These are phyloP conservation scores for Populus pruinosa DNA, from an alignment of 345 rosid species.

Conservation along the genomic window DNA sequence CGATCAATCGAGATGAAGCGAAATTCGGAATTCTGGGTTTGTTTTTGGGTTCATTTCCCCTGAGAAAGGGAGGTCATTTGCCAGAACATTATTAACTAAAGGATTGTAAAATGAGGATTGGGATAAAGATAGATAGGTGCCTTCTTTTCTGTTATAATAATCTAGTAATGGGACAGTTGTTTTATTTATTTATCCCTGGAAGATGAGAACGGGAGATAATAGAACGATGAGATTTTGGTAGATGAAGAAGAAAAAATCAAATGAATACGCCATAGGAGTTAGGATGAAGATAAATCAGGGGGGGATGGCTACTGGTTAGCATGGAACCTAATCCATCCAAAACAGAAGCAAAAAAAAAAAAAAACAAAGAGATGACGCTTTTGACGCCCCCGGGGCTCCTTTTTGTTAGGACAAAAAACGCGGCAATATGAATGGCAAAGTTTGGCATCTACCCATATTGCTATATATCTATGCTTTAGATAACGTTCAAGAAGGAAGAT, in stretches of 20 bases:
- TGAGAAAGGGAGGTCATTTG: not conserved
- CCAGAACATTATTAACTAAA: not conserved
- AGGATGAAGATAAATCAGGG: not conserved
- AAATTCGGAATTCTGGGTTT: not conserved
- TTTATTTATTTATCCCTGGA: too few species aligned
- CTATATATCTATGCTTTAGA: not conserved
- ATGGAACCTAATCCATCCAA: not conserved
- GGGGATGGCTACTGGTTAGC: not conserved
- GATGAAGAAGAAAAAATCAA: not conserved
- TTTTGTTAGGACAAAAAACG: not conserved
- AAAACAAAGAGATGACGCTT: not conserved
- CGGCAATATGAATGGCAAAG: not conserved
- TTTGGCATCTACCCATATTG: conserved; percentile 1
- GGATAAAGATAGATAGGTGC: not conserved
- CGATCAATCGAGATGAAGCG: not conserved
- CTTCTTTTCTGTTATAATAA: too few species aligned
- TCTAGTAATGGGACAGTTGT: too few species aligned
- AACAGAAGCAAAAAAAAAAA: not conserved
- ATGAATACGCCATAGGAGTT: not conserved
- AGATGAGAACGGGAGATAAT: too few species aligned
- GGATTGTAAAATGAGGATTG: not conserved
- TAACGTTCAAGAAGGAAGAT: not conserved
- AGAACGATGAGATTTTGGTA: not conserved
- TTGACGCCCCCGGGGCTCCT: not conserved
- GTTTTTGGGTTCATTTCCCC: not conserved